Conservation (phyloP, 306 rosid species). For the Elaeagnus macrophylla region DNA sequence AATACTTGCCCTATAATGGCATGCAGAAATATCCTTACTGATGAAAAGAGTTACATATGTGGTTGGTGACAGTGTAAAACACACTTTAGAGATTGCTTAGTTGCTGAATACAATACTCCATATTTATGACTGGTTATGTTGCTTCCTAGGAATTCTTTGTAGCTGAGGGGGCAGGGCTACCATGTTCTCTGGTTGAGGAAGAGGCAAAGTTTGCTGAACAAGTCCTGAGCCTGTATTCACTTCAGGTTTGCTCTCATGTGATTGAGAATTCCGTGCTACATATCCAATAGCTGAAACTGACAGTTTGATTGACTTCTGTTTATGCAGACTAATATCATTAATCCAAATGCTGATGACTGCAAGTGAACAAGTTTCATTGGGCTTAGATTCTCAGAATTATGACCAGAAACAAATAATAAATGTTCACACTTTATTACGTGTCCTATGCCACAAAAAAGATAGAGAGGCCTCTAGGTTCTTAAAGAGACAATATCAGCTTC, state of each 20-base stretch:
- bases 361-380: constrained; percentile 30
- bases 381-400: constrained; percentile 25
- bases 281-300: constrained; percentile 9
- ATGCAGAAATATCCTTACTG: background rate
- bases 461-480: constrained; percentile 42
- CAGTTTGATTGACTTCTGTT: constrained; percentile 1
- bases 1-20: too few relatives aligned
- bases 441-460: constrained; percentile 52
- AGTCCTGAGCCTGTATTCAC: constrained; percentile 36
- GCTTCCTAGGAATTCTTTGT: constrained; percentile 41
- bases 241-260: constrained; percentile 32
- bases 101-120: background rate
- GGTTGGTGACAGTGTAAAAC: too few relatives aligned
- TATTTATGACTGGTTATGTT: background rate
- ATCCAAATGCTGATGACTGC: constrained; percentile 49
- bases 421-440: constrained; percentile 36
- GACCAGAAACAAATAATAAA: constrained; percentile 17
- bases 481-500: constrained; percentile 42
- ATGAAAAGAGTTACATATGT: background rate
- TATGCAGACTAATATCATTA: constrained; percentile 35
- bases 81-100: too few relatives aligned
- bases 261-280: background rate
- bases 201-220: constrained; percentile 37
- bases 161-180: constrained; percentile 50
- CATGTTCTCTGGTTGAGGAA: constrained; percentile 36